Base-by-base conservation (phyloP, 2,329 filamentous ascomycete genomes). In the Epichloe hybrida region DNA sequence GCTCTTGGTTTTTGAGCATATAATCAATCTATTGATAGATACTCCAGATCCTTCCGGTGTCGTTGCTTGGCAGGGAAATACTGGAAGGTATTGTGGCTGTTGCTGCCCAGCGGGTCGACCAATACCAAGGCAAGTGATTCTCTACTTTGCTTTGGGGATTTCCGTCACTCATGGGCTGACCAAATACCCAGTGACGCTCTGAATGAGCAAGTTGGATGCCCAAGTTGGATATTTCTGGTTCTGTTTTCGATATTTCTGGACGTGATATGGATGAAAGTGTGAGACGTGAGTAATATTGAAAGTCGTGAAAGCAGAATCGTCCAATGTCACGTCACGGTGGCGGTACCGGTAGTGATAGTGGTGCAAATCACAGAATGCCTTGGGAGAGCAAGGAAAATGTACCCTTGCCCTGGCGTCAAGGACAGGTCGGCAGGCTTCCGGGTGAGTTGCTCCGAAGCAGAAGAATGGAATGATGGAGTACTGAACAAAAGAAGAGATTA, bases 141-240 rank as follows among this genome's bases (percentile, higher is more conserved):
- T 46, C 13, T 46, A 52, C 50, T 49, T 49, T 49, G 46, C 46
- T 46, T 49, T 46, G 50, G 35, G 23, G 41, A 20, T 52, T 44
- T 23, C 46, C 41, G 27, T 43, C 35, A 49, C 42, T 49, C 50
- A 41, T 49, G 15, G 15, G 23, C 38, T 46, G 41, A 11, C 40
- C 15, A n/a, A 31, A 17, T 36, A 43, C 43, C 39, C 21, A 37
- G 31, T n/a, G 27, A 4, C n/a, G n/a, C 15, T 6, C 41, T 21
- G 20, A 15, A 27, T 13, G 15, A 36, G 13, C 21, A 48, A 35
- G 11, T 38, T 21, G 9, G 13, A 31, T 31, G 20, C 20, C 20
- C 20, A 21, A 21, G 20, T 31, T 34, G 9, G 5, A 31, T 11
- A 15, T 31, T 12, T 6, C 9, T n/a, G 17, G 17, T 17, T 17